Evolutionary conservation across 2,329 filamentous ascomycete genomes (phyloP).

Genomic region (Colletotrichum sp.): DNA sequence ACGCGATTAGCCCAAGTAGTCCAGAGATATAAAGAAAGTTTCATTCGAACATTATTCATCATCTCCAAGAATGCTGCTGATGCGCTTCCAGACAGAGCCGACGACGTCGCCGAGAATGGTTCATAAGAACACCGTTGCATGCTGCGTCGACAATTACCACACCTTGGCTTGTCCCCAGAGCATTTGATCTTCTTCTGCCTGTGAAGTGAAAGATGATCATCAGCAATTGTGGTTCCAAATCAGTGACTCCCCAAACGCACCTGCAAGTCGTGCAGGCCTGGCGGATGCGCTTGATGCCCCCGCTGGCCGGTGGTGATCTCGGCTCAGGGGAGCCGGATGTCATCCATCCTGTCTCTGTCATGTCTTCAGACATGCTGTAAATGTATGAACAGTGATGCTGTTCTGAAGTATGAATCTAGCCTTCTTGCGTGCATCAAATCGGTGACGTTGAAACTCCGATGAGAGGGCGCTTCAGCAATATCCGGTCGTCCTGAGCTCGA

Average conservation of each 20-base stretch:
- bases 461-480: background rate
- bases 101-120: background rate
- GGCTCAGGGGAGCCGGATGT: background rate
- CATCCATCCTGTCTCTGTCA: background rate
- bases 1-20: background rate
- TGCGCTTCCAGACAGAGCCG: background rate
- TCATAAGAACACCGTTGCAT: background rate
- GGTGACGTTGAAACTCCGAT: background rate
- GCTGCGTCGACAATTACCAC: background rate
- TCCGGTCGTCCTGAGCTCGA: background rate
- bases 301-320: background rate
- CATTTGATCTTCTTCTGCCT: background rate
- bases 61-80: background rate
- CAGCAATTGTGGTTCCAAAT: rapidly evolving
- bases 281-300: background rate
- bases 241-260: background rate
- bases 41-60: background rate
- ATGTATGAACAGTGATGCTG: background rate
- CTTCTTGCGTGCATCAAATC: background rate
- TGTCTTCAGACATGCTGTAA: background rate
- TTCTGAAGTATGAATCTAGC: background rate
- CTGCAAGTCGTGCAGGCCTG: background rate
- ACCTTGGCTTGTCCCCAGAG: background rate
- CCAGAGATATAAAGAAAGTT: rapidly evolving
- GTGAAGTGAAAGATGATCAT: rapidly evolving